Evolutionary conservation across 257 asterid species (phyloP).

Genomic region (Haberlea rhodopensis): DNA sequence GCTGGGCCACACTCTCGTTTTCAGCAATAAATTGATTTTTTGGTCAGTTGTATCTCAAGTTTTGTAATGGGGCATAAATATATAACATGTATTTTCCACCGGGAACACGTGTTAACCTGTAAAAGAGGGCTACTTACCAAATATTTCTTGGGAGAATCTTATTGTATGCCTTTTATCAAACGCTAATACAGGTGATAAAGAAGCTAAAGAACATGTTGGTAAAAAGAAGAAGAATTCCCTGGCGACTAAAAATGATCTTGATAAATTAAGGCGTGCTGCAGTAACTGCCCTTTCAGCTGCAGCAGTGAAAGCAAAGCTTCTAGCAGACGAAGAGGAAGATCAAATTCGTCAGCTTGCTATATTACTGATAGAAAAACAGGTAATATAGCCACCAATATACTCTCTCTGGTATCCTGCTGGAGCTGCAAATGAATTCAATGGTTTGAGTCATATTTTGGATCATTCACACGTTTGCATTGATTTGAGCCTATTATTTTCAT

Average conservation of each 20-base stretch:
- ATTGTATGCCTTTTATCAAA: constrained; percentile 18
- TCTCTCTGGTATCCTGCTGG: constrained; percentile 4
- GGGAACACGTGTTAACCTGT: constrained; percentile 7
- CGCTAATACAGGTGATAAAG: constrained; percentile 37
- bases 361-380: constrained; percentile 81
- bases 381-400: constrained; percentile 26
- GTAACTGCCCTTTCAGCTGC: constrained; percentile 88
- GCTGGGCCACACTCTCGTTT: constrained; percentile 3
- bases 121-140: constrained; percentile 8
- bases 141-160: constrained; percentile 20
- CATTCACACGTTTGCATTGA: constrained; percentile 9
- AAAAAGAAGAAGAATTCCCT: constrained; percentile 41
- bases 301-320: constrained; percentile 93
- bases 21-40: background rate
- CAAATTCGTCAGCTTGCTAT: constrained; percentile 78
- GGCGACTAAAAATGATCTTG: constrained; percentile 35
- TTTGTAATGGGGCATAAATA: constrained; percentile 5
- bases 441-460: constrained; percentile 17
- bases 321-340: constrained; percentile 92
- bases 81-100: constrained; percentile 8
- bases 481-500: too few species aligned
- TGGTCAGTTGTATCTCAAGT: constrained; percentile 1
- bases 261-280: constrained; percentile 73
- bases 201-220: constrained; percentile 32
- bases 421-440: constrained; percentile 22